A percentile compares a stretch with the other conserved stretches of the same genome.
These are phyloP conservation scores for Haberlea rhodopensis DNA, from an alignment of 257 asterid species.

Conservation along the genomic window DNA sequence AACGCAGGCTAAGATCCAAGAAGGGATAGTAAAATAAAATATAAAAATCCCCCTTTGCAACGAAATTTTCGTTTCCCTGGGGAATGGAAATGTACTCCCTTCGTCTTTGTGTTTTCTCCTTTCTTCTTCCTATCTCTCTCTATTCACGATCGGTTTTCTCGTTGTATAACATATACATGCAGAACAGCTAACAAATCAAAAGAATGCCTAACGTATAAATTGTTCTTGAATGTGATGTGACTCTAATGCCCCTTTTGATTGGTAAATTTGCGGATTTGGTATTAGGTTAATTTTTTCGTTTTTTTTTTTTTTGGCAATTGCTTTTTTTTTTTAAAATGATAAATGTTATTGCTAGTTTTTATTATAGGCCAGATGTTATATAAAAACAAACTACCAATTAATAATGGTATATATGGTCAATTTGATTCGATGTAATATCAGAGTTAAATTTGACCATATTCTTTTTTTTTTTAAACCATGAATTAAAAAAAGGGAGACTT, in stretches of 20 bases:
- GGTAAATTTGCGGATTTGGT: too few relatives aligned
- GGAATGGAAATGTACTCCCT: constrained; percentile 11
- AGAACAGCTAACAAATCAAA: constrained; percentile 22
- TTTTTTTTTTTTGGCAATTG: too few relatives aligned
- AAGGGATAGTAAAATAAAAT: constrained; percentile 18
- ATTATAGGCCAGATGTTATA: too few relatives aligned
- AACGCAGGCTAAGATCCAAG: constrained; percentile 4
- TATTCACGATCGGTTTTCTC: constrained; percentile 19
- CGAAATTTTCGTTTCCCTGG: constrained; percentile 14
- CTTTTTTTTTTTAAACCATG: too few relatives aligned
- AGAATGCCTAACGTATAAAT: constrained; percentile 24
- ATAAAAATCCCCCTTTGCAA: constrained; percentile 27
- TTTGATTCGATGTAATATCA: too few relatives aligned
- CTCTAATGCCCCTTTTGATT: constrained; percentile 34
- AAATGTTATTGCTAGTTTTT: too few relatives aligned
- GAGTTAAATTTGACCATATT: too few relatives aligned
- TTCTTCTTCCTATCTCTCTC: constrained; percentile 3
- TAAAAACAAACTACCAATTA: too few relatives aligned
- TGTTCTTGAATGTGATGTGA: constrained; percentile 16
- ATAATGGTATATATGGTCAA: too few relatives aligned
- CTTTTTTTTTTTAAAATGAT: too few relatives aligned
- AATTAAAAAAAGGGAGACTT: too few relatives aligned
- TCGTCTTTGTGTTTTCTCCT: constrained; percentile 1
- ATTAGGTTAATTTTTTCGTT: too few relatives aligned
- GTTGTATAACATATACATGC: constrained; percentile 28